A percentile compares a stretch with the other conserved stretches of the same genome.
Conservation (phyloP, 495 filamentous ascomycete genomes). For the Daldinia concentrica region DNA sequence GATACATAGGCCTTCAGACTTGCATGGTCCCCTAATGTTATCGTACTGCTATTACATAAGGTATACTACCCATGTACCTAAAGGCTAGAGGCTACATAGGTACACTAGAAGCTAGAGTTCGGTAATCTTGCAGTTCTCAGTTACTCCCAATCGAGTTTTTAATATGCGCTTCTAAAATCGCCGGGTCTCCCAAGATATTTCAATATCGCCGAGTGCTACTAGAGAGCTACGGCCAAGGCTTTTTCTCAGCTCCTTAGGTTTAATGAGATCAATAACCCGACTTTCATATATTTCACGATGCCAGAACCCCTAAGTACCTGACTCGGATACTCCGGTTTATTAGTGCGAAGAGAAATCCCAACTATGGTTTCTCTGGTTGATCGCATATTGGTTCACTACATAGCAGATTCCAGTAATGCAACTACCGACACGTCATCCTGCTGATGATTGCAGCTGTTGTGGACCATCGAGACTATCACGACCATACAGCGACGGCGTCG, state of each 20-base stretch:
- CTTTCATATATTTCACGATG: slow-evolving; percentile 8
- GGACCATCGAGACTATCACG: slow-evolving; percentile 17
- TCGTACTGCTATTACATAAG: background rate
- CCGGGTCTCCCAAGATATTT: slow-evolving; percentile 18
- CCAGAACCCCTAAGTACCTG: background rate
- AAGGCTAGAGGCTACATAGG: no score
- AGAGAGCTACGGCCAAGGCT: slow-evolving; percentile 10
- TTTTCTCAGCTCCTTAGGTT: slow-evolving; percentile 5
- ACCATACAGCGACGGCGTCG: slow-evolving; percentile 9
- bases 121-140: slow-evolving; percentile 6
- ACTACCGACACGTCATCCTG: slow-evolving; percentile 38
- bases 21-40: background rate
- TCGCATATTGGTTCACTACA: slow-evolving; percentile 3
- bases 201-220: slow-evolving; percentile 30
- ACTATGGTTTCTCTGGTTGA: background rate
- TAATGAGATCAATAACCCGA: slow-evolving; percentile 18
- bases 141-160: slow-evolving; percentile 7
- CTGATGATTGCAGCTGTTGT: slow-evolving; percentile 33
- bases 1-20: background rate
- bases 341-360: slow-evolving; percentile 3
- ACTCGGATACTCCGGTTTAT: background rate
- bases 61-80: no score
- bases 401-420: slow-evolving; percentile 14
- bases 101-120: background rate
- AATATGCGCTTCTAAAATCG: slow-evolving; percentile 2